Evolutionary conservation across 1,139 yeast genomes (phyloP).

Genomic region (Kluyveromyces sp.): DNA sequence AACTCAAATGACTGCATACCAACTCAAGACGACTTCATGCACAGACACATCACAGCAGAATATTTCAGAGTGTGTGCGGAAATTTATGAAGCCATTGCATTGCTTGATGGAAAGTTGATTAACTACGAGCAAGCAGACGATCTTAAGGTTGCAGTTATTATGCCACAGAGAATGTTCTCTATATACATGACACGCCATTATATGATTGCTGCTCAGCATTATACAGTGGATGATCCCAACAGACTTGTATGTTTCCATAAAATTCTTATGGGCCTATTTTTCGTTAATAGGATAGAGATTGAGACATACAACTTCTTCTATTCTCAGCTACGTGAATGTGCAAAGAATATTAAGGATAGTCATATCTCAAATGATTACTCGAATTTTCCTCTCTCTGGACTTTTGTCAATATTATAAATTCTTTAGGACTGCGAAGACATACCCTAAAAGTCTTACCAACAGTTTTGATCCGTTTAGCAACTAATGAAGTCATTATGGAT

Average conservation of each 20-base stretch:
- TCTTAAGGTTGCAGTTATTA: constrained; percentile 8
- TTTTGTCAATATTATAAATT: constrained; percentile 1
- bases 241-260: constrained; percentile 10
- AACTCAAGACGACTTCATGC: constrained; percentile 5
- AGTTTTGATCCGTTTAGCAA: neutral
- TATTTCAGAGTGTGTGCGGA: constrained; percentile 16
- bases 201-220: constrained; percentile 15
- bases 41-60: constrained; percentile 11
- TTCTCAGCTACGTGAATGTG: neutral
- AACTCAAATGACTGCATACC: constrained; percentile 5
- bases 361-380: neutral
- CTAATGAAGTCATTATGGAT: constrained; percentile 3
- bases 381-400: constrained; percentile 1
- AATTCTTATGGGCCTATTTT: constrained; percentile 15
- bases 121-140: constrained; percentile 10
- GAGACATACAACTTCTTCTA: constrained; percentile 5
- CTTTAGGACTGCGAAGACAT: neutral
- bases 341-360: neutral
- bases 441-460: neutral
- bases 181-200: constrained; percentile 16
- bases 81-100: constrained; percentile 13
- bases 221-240: constrained; percentile 15
- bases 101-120: constrained; percentile 13
- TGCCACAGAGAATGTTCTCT: constrained; percentile 9
- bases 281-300: constrained; percentile 15